Percentiles rank a stretch among this genome's conserved stretches.
phyloP scores from a whole-genome alignment of 2,329 filamentous ascomycete species.

The Nannizzia gypsea region DNA sequence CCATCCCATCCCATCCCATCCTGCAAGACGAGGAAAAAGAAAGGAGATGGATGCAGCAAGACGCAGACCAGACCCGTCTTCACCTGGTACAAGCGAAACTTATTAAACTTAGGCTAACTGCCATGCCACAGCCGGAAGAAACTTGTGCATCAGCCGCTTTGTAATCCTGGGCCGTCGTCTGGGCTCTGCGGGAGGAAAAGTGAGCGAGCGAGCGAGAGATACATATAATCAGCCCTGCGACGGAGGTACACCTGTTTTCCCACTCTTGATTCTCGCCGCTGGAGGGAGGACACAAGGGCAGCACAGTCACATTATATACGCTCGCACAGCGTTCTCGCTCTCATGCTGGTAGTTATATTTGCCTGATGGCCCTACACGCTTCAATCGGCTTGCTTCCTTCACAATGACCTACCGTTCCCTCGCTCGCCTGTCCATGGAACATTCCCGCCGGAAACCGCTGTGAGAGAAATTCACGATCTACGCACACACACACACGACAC shows the following conservation, averaged over 20 bases:
- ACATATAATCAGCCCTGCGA: not conserved
- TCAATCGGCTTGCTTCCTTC: not conserved
- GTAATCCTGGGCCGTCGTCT: not conserved
- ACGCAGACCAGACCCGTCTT: not conserved
- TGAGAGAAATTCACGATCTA: not conserved
- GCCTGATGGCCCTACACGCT: not conserved
- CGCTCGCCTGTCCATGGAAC: not conserved
- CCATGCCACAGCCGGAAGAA: not conserved
- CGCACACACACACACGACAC: not conserved
- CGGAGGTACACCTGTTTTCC: too few species aligned
- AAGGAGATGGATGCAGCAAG: not conserved
- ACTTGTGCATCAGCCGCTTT: not conserved
- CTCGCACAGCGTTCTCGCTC: not conserved
- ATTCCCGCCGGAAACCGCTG: constrained; percentile 1
- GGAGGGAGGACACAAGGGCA: not conserved
- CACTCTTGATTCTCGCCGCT: not conserved
- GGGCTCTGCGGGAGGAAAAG: not conserved
- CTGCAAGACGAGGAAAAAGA: not conserved
- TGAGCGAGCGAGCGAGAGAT: too few species aligned
- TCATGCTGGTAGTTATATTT: not conserved
- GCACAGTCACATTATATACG: not conserved
- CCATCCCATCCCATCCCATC: not conserved
- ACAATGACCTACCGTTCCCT: not conserved
- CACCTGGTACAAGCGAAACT: not conserved
- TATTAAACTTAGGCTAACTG: not conserved